Evolutionary conservation across 768 basidiomycete genomes (phyloP).

Genomic region (Termitomyces sp.): DNA sequence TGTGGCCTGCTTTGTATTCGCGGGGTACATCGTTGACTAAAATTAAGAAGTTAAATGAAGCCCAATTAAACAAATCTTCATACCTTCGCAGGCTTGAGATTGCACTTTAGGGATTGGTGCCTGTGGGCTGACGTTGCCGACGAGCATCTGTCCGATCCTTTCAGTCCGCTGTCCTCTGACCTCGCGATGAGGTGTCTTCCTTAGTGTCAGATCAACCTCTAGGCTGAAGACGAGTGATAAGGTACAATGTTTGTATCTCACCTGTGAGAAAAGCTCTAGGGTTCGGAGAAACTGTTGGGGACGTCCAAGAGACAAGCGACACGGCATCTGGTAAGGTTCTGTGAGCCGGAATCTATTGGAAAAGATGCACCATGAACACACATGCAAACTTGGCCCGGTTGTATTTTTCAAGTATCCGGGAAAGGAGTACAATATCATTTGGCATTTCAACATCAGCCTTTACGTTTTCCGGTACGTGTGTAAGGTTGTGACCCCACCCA

Average conservation of each 20-base stretch:
- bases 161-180: background rate
- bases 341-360: background rate
- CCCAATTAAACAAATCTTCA: background rate
- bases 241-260: background rate
- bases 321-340: background rate
- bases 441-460: constrained; percentile 3
- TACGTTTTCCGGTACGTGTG: background rate
- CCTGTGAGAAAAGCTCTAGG: background rate
- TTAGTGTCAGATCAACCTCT: background rate
- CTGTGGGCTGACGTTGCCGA: background rate
- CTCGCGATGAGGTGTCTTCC: background rate
- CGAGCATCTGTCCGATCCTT: background rate
- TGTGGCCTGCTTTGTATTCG: background rate
- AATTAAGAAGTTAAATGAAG: background rate
- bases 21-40: background rate
- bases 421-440: constrained; percentile 1
- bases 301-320: background rate
- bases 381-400: background rate
- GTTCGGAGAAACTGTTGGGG: background rate
- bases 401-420: constrained; percentile 3
- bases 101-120: background rate
- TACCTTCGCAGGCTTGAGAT: background rate
- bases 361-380: background rate
- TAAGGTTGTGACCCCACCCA: background rate
- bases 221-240: background rate